phyloP scores from a whole-genome alignment of 805 yeast species.

The Scheffersomyces amazonensis region DNA sequence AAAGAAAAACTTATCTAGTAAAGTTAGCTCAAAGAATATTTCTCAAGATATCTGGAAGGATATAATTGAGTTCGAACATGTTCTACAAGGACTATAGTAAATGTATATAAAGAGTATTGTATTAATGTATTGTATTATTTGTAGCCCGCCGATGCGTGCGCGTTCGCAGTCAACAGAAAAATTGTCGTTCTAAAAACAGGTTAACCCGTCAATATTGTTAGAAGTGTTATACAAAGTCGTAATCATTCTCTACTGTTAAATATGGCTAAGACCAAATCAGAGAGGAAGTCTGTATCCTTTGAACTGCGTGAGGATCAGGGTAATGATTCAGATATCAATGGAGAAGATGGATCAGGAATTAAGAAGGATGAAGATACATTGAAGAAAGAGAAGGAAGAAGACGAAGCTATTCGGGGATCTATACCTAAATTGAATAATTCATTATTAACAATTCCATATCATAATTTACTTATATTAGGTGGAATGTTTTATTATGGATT shows the following conservation, averaged over 20 bases:
- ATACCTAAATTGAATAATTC: not conserved
- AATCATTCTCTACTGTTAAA: too few species aligned
- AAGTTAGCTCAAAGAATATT: slow-evolving; percentile 54
- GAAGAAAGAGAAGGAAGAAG: not conserved
- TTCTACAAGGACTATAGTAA: slow-evolving; percentile 7
- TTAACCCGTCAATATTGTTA: too few species aligned
- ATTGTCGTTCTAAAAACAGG: too few species aligned
- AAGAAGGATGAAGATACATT: not conserved
- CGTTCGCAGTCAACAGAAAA: too few species aligned
- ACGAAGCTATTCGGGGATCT: not conserved
- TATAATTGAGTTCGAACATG: slow-evolving; percentile 53
- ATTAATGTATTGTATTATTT: too few species aligned
- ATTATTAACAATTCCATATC: slow-evolving; percentile 22
- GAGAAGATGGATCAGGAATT: not conserved
- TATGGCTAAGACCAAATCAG: slow-evolving; percentile 6
- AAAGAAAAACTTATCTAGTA: slow-evolving; percentile 50
- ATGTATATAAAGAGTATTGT: too few species aligned
- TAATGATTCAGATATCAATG: not conserved
- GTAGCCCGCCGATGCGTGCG: too few species aligned
- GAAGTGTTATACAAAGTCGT: too few species aligned
- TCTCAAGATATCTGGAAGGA: slow-evolving; percentile 68
- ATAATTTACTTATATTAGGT: slow-evolving; percentile 20
- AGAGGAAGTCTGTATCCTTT: slow-evolving; percentile 20
- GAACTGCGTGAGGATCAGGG: slow-evolving; percentile 1
- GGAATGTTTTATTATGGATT: slow-evolving; percentile 32